Evolutionary conservation across 169 alveolate genomes (phyloP).

Genomic region (Plasmodium yoelii): DNA sequence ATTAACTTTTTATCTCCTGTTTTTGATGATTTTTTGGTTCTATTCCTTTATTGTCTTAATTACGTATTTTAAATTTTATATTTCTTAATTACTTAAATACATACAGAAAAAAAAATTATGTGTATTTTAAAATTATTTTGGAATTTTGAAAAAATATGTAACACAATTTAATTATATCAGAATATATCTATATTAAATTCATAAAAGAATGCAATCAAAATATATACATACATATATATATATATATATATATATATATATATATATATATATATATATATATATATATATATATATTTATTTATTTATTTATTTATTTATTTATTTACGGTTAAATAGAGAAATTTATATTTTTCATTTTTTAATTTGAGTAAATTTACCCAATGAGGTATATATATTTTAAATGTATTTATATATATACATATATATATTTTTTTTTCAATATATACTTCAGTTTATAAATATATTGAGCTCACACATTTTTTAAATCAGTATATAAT

Average conservation of each 20-base stretch:
- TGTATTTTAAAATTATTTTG: constrained; percentile 14
- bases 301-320: too few species aligned
- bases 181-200: constrained; percentile 15
- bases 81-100: constrained; percentile 1
- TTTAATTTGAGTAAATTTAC: constrained; percentile 8
- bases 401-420: background rate
- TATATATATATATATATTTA: too few species aligned
- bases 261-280: too few species aligned
- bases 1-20: background rate
- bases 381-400: too few species aligned
- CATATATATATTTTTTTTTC: background rate
- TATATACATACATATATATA: too few species aligned
- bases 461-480: background rate
- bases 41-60: background rate
- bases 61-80: constrained; percentile 8
- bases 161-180: constrained; percentile 18
- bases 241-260: too few species aligned
- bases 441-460: background rate
- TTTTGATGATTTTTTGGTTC: background rate
- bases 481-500: background rate
- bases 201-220: constrained; percentile 12
- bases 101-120: constrained; percentile 2
- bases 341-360: constrained; percentile 28
- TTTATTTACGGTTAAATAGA: constrained; percentile 24
- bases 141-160: constrained; percentile 5